A percentile compares a stretch with the other conserved stretches of the same genome.
Evolutionary conservation across 2,329 filamentous ascomycete species (phyloP).

Genomic region (Volutella citrinella): DNA sequence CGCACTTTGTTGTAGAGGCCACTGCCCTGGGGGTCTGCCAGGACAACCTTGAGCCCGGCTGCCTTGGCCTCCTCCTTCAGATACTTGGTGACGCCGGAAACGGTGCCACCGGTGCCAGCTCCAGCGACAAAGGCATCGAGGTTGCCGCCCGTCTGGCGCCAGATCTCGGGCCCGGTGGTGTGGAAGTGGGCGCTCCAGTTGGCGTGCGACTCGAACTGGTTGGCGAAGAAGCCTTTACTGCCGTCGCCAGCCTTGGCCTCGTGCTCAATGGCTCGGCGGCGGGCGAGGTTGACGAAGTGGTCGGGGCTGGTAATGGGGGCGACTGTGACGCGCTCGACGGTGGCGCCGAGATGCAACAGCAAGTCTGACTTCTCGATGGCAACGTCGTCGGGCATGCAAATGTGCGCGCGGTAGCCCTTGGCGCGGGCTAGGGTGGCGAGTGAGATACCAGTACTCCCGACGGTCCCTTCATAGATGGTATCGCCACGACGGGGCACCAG

Average conservation of each 20-base stretch:
- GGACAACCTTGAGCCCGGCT: conserved; percentile 65
- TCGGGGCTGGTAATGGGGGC: conserved; percentile 90
- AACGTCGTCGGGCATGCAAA: conserved; percentile 96
- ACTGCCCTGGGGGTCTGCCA: conserved; percentile 92
- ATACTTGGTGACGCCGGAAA: conserved; percentile 80
- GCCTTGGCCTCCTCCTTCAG: conserved; percentile 68
- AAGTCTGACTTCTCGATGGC: conserved; percentile 85
- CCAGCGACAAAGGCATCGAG: conserved; percentile 90
- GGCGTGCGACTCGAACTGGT: conserved; percentile 90
- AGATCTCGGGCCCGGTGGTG: conserved; percentile 88
- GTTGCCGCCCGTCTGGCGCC: conserved; percentile 67
- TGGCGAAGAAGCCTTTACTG: conserved; percentile 85
- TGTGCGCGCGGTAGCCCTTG: conserved; percentile 86
- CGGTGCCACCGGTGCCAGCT: conserved; percentile 90
- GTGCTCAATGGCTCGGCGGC: conserved; percentile 72
- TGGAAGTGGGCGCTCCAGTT: conserved; percentile 85
- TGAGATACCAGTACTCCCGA: conserved; percentile 94
- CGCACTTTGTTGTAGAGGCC: conserved; percentile 89
- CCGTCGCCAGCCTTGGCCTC: conserved; percentile 52
- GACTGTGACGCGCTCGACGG: conserved; percentile 86
- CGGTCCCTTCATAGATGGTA: conserved; percentile 95
- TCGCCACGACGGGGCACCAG: conserved; percentile 80
- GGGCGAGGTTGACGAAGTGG: conserved; percentile 93
- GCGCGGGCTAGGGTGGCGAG: conserved; percentile 86
- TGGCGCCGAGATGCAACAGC: conserved; percentile 82